phyloP scores from a whole-genome alignment of 257 asterid genomes.

The Anisodus tanguticus region DNA sequence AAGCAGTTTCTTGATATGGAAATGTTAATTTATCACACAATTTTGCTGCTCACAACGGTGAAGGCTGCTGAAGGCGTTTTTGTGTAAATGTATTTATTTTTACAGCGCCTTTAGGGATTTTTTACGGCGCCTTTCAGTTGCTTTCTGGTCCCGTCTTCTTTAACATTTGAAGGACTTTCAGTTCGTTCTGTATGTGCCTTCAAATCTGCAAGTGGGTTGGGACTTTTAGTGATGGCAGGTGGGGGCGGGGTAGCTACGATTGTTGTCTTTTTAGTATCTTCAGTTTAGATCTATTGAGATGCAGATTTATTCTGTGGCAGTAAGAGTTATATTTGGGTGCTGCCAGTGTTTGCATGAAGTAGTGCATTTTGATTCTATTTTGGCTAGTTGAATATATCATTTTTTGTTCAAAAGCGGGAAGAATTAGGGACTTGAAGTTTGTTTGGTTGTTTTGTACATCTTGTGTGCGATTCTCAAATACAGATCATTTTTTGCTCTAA shows the following conservation, averaged over 20 bases:
- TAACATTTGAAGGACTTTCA: neutral
- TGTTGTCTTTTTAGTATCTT: neutral
- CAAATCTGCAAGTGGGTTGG: constrained; percentile 13
- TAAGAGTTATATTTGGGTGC: neutral
- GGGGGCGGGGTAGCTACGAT: neutral
- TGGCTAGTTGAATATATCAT: neutral
- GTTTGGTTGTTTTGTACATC: constrained; percentile 11
- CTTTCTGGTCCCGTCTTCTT: constrained; percentile 3
- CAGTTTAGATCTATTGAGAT: neutral
- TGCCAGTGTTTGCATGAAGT: constrained; percentile 15
- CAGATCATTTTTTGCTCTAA: neutral
- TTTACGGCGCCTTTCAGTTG: constrained; percentile 8
- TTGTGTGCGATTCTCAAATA: neutral
- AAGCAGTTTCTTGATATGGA: constrained; percentile 35
- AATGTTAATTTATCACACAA: constrained; percentile 31
- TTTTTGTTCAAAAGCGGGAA: neutral
- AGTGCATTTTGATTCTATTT: constrained; percentile 31
- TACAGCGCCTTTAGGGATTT: constrained; percentile 1
- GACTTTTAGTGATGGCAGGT: neutral
- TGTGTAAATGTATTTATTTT: constrained; percentile 24
- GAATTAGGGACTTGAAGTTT: neutral
- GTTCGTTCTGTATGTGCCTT: neutral
- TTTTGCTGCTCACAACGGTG: constrained; percentile 32
- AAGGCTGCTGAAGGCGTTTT: constrained; percentile 25
- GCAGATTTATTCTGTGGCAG: neutral